Evolutionary conservation across 257 asterid species (phyloP).

Genomic region (Nicotiana knightiana): DNA sequence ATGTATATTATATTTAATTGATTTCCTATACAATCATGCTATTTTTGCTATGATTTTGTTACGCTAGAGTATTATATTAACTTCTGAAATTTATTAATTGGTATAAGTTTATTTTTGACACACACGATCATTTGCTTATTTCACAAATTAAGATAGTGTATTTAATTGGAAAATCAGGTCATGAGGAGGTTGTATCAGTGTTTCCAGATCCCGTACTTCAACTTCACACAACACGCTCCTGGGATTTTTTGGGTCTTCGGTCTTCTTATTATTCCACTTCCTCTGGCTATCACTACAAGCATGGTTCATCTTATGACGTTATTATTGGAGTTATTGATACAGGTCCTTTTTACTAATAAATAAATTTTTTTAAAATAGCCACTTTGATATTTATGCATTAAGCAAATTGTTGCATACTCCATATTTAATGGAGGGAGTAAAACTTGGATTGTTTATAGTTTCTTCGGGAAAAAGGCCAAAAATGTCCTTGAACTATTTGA

Average conservation of each 20-base stretch:
- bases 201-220: constrained; percentile 67
- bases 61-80: too few species aligned
- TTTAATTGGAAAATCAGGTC: constrained; percentile 21
- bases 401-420: neutral
- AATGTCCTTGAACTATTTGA: too few species aligned
- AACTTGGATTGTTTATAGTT: neutral
- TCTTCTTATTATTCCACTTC: neutral
- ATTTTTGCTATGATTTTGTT: too few species aligned
- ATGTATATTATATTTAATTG: too few species aligned
- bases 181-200: constrained; percentile 59
- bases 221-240: constrained; percentile 81
- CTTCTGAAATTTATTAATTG: too few species aligned
- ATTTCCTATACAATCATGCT: too few species aligned
- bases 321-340: constrained; percentile 76
- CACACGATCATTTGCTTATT: neutral
- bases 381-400: neutral
- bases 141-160: neutral
- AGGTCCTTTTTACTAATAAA: constrained; percentile 31
- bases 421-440: too few species aligned
- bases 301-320: constrained; percentile 35
- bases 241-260: constrained; percentile 62
- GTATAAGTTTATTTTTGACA: too few species aligned
- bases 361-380: neutral
- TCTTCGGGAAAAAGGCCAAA: too few species aligned
- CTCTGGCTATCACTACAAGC: constrained; percentile 25